A percentile compares a stretch with the other conserved stretches of the same genome.
Evolutionary conservation across 1,284 basidiomycete species (phyloP).

Genomic region (Trichosporon inkin): DNA sequence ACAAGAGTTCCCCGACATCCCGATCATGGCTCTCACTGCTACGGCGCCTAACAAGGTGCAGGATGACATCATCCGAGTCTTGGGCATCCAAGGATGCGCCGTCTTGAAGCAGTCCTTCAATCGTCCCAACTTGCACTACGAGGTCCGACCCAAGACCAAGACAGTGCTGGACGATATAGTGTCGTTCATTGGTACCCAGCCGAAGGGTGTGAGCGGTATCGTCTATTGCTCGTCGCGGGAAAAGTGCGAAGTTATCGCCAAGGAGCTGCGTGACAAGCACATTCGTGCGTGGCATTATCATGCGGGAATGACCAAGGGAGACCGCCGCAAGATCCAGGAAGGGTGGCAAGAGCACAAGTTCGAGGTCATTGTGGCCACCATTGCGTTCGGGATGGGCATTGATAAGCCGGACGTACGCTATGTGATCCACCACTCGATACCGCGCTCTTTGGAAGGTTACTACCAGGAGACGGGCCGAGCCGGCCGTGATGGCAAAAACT

Average conservation of each 20-base stretch:
- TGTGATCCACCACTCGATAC: conserved; percentile 70
- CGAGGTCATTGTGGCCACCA: conserved; percentile 88
- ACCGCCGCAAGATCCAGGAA: conserved; percentile 63
- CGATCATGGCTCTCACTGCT: conserved; percentile 94
- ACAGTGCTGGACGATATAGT: conserved; percentile 63
- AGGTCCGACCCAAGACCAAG: conserved; percentile 64
- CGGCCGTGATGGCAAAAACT: conserved; percentile 67
- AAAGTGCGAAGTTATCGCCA: conserved; percentile 75
- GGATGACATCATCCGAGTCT: conserved; percentile 69
- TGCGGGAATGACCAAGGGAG: conserved; percentile 65
- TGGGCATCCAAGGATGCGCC: conserved; percentile 62
- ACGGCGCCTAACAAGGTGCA: conserved; percentile 78
- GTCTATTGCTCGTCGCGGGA: conserved; percentile 75
- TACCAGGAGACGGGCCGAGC: conserved; percentile 84
- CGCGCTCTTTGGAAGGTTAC: conserved; percentile 67
- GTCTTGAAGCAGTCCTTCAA: conserved; percentile 83
- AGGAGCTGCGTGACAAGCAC: conserved; percentile 58
- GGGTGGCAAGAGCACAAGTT: conserved; percentile 72
- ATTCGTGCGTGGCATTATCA: conserved; percentile 80
- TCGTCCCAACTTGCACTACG: conserved; percentile 79
- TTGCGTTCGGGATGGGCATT: conserved; percentile 97
- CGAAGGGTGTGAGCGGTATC: conserved; percentile 68
- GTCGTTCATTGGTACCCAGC: conserved; percentile 62
- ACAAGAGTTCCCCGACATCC: conserved; percentile 67
- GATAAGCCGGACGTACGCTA: conserved; percentile 72